phyloP scores from a whole-genome alignment of 441 rosid genomes.

The Pelargonium hybrid region DNA sequence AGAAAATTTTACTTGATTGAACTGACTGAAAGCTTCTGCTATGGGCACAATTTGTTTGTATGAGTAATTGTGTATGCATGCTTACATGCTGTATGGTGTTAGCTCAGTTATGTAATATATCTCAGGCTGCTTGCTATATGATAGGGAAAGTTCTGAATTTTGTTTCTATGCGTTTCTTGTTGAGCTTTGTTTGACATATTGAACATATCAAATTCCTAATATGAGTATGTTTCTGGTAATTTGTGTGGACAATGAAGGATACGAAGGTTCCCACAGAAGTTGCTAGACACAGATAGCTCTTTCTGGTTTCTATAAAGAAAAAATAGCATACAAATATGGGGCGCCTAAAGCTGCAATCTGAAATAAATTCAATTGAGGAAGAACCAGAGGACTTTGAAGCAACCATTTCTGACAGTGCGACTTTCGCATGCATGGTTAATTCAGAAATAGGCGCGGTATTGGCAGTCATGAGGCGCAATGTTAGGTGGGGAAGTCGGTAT shows the following conservation, averaged over 20 bases:
- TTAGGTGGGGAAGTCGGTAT: slow-evolving; percentile 83
- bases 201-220: slow-evolving; percentile 13
- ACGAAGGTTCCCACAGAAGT: slow-evolving; percentile 12
- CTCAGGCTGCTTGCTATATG: not conserved
- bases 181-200: not conserved
- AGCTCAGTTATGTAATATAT: not conserved
- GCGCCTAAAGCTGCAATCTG: slow-evolving; percentile 61
- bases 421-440: slow-evolving; percentile 66
- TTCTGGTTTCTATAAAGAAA: slow-evolving; percentile 16
- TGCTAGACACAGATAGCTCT: slow-evolving; percentile 19
- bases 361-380: slow-evolving; percentile 47
- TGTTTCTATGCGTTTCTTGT: not conserved
- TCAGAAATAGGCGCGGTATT: slow-evolving; percentile 86
- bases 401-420: slow-evolving; percentile 38
- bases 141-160: not conserved
- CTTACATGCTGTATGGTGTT: not conserved
- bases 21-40: not conserved
- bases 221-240: slow-evolving; percentile 15
- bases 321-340: slow-evolving; percentile 41
- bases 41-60: not conserved
- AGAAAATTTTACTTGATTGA: not conserved
- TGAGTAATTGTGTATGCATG: not conserved
- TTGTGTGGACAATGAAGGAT: slow-evolving; percentile 21
- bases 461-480: slow-evolving; percentile 94
- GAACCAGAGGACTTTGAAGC: slow-evolving; percentile 50